Evolutionary conservation across 2,329 filamentous ascomycete species (phyloP).

Genomic region (Colletotrichum tanaceti): DNA sequence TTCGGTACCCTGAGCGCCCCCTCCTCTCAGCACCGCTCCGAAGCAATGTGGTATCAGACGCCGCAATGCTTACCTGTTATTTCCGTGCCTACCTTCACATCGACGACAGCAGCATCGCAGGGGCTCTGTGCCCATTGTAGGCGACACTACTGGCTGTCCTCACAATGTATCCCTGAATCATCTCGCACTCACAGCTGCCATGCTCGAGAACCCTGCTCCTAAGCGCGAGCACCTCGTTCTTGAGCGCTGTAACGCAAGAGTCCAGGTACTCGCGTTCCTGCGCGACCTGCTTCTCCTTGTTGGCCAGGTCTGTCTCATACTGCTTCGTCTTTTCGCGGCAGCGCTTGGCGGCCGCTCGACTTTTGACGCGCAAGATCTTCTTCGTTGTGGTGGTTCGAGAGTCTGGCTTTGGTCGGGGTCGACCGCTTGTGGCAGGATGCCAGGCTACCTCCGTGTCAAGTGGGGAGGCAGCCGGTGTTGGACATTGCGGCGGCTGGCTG

Average conservation of each 20-base stretch:
- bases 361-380: conserved; percentile 24
- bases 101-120: background rate
- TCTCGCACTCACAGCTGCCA: conserved; percentile 32
- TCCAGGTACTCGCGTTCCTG: conserved; percentile 29
- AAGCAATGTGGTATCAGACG: too few relatives aligned
- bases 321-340: conserved; percentile 39
- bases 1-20: too few relatives aligned
- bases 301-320: conserved; percentile 28
- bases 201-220: conserved; percentile 34
- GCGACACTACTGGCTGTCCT: conserved; percentile 23
- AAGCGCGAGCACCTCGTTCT: conserved; percentile 29
- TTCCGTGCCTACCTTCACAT: background rate
- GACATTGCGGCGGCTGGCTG: background rate
- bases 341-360: conserved; percentile 37
- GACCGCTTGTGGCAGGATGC: background rate
- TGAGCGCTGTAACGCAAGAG: conserved; percentile 26
- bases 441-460: background rate
- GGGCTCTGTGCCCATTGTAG: background rate
- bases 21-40: too few relatives aligned
- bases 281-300: conserved; percentile 20
- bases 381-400: background rate
- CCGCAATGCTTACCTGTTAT: too few relatives aligned
- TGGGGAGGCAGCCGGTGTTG: background rate
- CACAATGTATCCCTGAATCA: conserved; percentile 35
- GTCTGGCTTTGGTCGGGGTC: background rate